Evolutionary conservation across 495 filamentous ascomycete genomes (phyloP).

Genomic region (Aspergillus ostianus): DNA sequence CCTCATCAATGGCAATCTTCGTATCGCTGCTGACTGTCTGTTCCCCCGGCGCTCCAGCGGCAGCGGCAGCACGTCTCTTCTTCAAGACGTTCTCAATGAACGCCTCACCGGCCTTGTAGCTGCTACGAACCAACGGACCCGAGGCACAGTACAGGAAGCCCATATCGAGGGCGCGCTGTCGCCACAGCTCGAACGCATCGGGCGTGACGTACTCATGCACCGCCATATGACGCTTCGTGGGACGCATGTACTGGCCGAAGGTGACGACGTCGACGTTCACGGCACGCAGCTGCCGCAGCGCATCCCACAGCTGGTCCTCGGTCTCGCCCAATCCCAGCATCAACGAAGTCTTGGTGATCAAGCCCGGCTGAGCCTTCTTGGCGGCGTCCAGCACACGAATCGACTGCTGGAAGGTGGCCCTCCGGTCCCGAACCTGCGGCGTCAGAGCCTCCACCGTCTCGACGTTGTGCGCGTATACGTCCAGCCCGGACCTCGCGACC

Average conservation of each 20-base stretch:
- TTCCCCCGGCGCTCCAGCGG: conserved; percentile 17
- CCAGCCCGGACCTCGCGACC: conserved; percentile 82
- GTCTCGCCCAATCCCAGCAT: conserved; percentile 96
- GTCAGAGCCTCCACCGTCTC: conserved; percentile 93
- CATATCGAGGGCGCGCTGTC: conserved; percentile 84
- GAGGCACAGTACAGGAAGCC: conserved; percentile 96
- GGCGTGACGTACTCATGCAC: conserved; percentile 93
- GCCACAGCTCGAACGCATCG: conserved; percentile 86
- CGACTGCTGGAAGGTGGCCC: conserved; percentile 86
- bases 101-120: conserved; percentile 95
- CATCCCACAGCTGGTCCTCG: conserved; percentile 80
- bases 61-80: conserved; percentile 64
- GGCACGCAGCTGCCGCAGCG: conserved; percentile 75
- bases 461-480: conserved; percentile 96
- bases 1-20: conserved; percentile 28
- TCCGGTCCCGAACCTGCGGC: conserved; percentile 82
- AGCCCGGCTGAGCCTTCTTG: conserved; percentile 67
- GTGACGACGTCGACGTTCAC: conserved; percentile 90
- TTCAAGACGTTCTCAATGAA: conserved; percentile 98
- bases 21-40: conserved; percentile 19
- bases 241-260: conserved; percentile 98
- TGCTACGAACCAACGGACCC: conserved; percentile 86
- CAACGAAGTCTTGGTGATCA: conserved; percentile 96
- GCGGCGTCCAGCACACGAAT: conserved; percentile 76
- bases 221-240: conserved; percentile 95